phyloP scores from a whole-genome alignment of 1,284 basidiomycete species.

The Sanghuangporus sanghuang region DNA sequence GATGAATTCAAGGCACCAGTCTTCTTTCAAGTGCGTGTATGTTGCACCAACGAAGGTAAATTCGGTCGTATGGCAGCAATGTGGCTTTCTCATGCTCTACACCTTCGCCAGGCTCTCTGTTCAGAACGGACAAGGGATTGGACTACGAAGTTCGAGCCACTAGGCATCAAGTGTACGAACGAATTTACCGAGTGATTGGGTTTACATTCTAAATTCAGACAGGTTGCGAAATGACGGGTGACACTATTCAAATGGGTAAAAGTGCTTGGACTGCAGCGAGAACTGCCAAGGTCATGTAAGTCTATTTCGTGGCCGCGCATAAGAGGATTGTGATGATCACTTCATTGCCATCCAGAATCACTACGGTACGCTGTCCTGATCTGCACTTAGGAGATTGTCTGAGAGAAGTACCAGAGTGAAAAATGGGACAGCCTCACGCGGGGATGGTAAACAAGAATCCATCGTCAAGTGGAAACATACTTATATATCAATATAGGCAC shows the following conservation, averaged over 20 bases:
- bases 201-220: neutral
- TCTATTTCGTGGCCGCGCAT: neutral
- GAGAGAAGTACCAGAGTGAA: conserved; percentile 58
- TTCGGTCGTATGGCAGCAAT: neutral
- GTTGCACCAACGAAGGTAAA: conserved; percentile 89
- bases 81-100: neutral
- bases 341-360: conserved; percentile 45
- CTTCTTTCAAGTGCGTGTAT: conserved; percentile 75
- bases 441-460: conserved; percentile 48
- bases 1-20: conserved; percentile 34
- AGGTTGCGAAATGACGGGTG: conserved; percentile 92
- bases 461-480: neutral
- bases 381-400: neutral
- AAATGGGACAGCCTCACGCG: conserved; percentile 93
- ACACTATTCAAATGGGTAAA: conserved; percentile 63
- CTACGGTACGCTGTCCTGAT: conserved; percentile 47
- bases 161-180: conserved; percentile 68
- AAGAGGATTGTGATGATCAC: neutral
- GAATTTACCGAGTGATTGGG: neutral
- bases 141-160: conserved; percentile 68
- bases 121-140: conserved; percentile 84
- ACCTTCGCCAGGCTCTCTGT: conserved; percentile 70
- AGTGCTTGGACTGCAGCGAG: conserved; percentile 69
- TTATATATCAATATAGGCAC: conserved; percentile 38
- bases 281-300: conserved; percentile 72